Percentiles rank a stretch among this genome's conserved stretches.
These are phyloP conservation scores for Diaporthe sp. DNA, from an alignment of 2,329 filamentous ascomycete genomes.

Conservation along the genomic window DNA sequence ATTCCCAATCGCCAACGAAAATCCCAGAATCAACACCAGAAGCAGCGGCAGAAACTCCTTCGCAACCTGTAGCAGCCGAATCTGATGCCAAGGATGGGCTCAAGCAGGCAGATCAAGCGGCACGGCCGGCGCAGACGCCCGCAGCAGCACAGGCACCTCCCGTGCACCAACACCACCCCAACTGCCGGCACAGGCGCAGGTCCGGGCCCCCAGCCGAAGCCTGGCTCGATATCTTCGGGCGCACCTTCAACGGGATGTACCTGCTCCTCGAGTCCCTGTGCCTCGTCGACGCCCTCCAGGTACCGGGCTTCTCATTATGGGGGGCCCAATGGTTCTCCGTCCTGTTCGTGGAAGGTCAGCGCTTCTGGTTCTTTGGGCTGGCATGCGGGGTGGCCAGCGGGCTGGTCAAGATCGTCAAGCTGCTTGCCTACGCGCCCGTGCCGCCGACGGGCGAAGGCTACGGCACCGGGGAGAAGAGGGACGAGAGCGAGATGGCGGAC, in stretches of 20 bases:
- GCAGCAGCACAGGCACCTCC: slow-evolving; percentile 48
- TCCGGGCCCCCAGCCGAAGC: slow-evolving; percentile 49
- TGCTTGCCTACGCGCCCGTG: slow-evolving; percentile 53
- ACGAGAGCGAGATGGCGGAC: slow-evolving; percentile 41
- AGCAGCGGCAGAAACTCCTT: background rate
- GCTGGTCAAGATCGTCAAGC: slow-evolving; percentile 56
- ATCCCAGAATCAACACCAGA: slow-evolving; percentile 26
- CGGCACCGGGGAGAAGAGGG: slow-evolving; percentile 45
- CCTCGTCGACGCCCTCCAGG: slow-evolving; percentile 65
- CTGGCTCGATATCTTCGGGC: slow-evolving; percentile 68
- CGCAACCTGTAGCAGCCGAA: background rate
- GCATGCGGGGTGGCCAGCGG: slow-evolving; percentile 62
- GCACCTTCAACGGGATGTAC: slow-evolving; percentile 75
- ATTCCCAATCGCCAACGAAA: slow-evolving; percentile 38
- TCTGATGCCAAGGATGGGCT: background rate
- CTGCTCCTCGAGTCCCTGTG: slow-evolving; percentile 76
- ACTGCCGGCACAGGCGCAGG: slow-evolving; percentile 38
- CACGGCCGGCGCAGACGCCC: background rate
- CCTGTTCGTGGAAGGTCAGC: slow-evolving; percentile 72
- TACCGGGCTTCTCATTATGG: slow-evolving; percentile 65
- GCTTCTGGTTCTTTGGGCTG: slow-evolving; percentile 78
- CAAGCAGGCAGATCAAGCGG: background rate
- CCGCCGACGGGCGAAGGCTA: slow-evolving; percentile 50
- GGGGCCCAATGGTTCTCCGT: slow-evolving; percentile 60
- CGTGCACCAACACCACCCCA: slow-evolving; percentile 22